A percentile compares a stretch with the other conserved stretches of the same genome.
Evolutionary conservation across 805 yeast species (phyloP).

Genomic region (Saccharomycopsis olivae): DNA sequence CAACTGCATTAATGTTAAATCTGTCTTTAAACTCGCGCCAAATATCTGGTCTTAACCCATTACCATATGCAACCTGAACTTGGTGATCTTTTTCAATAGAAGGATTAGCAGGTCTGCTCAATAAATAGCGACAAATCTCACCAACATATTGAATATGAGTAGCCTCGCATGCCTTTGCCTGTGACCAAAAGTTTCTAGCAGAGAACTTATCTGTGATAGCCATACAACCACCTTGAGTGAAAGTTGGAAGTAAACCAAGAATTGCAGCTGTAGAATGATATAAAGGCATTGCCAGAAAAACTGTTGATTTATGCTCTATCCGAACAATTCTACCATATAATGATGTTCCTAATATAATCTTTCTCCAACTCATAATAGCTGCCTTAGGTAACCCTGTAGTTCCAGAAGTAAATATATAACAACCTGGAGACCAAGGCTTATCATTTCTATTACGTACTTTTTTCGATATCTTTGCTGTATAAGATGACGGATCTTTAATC

Average conservation of each 20-base stretch:
- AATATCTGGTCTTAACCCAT: conserved; percentile 82
- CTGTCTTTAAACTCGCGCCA: conserved; percentile 75
- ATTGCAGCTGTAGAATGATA: conserved; percentile 92
- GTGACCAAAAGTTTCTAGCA: conserved; percentile 81
- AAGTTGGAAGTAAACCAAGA: conserved; percentile 67
- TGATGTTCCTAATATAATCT: conserved; percentile 58
- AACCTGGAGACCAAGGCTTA: conserved; percentile 50
- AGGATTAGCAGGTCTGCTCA: conserved; percentile 54
- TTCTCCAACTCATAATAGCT: conserved; percentile 88
- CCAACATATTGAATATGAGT: conserved; percentile 91
- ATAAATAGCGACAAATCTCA: conserved; percentile 80
- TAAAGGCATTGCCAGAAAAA: conserved; percentile 89
- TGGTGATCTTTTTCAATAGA: conserved; percentile 49
- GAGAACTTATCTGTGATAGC: conserved; percentile 77
- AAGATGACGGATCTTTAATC: conserved; percentile 31
- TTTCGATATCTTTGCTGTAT: conserved; percentile 45
- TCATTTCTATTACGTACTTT: conserved; percentile 47
- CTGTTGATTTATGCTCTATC: conserved; percentile 41
- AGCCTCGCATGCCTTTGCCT: conserved; percentile 57
- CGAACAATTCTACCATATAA: conserved; percentile 63
- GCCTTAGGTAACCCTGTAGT: conserved; percentile 94
- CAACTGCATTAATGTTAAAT: conserved; percentile 64
- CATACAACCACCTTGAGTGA: conserved; percentile 60
- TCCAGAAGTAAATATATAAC: conserved; percentile 83
- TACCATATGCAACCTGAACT: conserved; percentile 72